Evolutionary conservation across 1,139 yeast genomes (phyloP), one percentile per base, ranked within the genome.

Genomic region (Debaryomyces sp.): DNA sequence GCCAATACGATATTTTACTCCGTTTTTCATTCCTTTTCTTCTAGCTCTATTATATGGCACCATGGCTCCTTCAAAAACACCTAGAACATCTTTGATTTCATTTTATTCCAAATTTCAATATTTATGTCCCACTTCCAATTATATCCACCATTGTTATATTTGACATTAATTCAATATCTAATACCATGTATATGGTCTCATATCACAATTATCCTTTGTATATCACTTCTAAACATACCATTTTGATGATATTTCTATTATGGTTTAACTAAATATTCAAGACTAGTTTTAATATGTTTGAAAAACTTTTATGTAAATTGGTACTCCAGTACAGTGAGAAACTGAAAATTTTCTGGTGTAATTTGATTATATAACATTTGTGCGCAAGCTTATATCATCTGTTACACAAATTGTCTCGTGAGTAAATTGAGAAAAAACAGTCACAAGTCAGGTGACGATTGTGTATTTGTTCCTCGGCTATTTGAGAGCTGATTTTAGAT

Each of bases 201-300:
- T 26, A 27, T 27, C 32, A 35, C 33, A 36, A 27, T 44, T 43
- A 43, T 27, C 30, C 18, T 23, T 30, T 34, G 24, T 18, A 38
- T 34, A 39, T 40, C 13, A 17, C 32, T n/a, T 34, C 51, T 42
- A 29, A 49, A 66, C 70, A 62, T 66, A 66, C 70, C 70, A 66
- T 66, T 63, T 63, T 66, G 64, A 59, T 59, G 65, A 61, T 63
- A 61, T 60, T 57, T 58, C 64, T 61, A 46, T 54, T 56, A 53
- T 54, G 45, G 48, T 55, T 48, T 38, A 46, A 43, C 49, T 46
- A 43, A 30, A 29, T 34, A 27, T 38, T 26, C 27, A 26, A 42
- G 33, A 38, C 23, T 34, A 43, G 27, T 30, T 15, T 40, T 40
- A 27, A 35, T 26, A 36, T 40, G 36, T 29, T 35, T 45, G 48